Conservation (phyloP, 306 rosid species). For the Senna siamea region DNA sequence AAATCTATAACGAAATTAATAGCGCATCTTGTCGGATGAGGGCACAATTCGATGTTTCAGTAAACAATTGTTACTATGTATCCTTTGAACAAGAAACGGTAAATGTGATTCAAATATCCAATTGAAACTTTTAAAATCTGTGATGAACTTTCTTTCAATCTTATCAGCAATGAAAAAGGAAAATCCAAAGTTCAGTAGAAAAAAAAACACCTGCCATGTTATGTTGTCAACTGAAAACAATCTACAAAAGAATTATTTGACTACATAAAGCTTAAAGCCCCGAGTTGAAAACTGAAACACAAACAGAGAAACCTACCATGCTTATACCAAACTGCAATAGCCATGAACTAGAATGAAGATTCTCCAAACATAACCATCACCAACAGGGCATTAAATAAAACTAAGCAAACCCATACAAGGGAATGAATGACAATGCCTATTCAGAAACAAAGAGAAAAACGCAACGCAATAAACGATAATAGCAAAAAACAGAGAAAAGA, state of each 20-base stretch:
- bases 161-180: not conserved
- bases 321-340: not conserved
- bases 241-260: not conserved
- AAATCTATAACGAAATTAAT: not conserved
- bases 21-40: too few relatives aligned
- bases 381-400: too few relatives aligned
- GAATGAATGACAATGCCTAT: too few relatives aligned
- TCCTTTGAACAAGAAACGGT: conserved; percentile 21
- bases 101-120: not conserved
- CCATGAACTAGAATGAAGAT: too few relatives aligned
- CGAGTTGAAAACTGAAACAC: not conserved
- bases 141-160: not conserved
- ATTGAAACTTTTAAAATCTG: not conserved
- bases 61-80: not conserved
- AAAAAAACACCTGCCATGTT: too few relatives aligned
- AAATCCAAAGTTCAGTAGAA: not conserved
- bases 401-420: too few relatives aligned
- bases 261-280: not conserved
- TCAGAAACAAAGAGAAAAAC: not conserved
- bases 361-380: too few relatives aligned
- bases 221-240: too few relatives aligned
- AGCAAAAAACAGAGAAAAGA: not conserved
- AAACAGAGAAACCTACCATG: not conserved
- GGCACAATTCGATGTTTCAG: not conserved
- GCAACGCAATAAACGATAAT: not conserved